Evolutionary conservation across 1,284 basidiomycete species (phyloP).

Genomic region (Marasmius tenuissimus): DNA sequence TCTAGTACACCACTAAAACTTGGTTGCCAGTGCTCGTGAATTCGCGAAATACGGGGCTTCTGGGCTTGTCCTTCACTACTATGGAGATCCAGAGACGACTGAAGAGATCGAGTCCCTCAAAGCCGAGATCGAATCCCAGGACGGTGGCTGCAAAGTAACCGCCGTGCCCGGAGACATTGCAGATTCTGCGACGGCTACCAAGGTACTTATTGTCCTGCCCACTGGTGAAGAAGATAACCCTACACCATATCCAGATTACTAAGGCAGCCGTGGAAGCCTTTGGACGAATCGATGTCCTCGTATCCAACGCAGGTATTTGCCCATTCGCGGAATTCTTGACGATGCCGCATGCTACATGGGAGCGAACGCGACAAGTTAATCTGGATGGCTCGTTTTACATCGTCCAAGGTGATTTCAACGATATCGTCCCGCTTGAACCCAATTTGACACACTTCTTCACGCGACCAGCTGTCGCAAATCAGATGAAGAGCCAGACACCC

Average conservation of each 20-base stretch:
- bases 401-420: slow-evolving; percentile 51
- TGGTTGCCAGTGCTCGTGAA: slow-evolving; percentile 47
- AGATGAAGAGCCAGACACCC: slow-evolving; percentile 71
- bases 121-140: slow-evolving; percentile 10
- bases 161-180: slow-evolving; percentile 59
- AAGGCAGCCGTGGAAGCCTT: slow-evolving; percentile 56
- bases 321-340: slow-evolving; percentile 78
- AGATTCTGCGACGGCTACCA: slow-evolving; percentile 56
- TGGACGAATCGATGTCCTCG: slow-evolving; percentile 63
- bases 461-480: slow-evolving; percentile 66
- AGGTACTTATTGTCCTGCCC: slow-evolving; percentile 34
- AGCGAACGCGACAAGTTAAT: slow-evolving; percentile 72
- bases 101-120: slow-evolving; percentile 40
- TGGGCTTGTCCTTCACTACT: slow-evolving; percentile 69
- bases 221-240: neutral
- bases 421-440: neutral
- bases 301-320: slow-evolving; percentile 81
- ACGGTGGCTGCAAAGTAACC: slow-evolving; percentile 9
- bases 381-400: slow-evolving; percentile 80
- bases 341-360: slow-evolving; percentile 73
- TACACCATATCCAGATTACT: slow-evolving; percentile 52
- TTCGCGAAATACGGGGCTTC: slow-evolving; percentile 67
- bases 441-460: neutral
- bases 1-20: neutral
- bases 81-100: slow-evolving; percentile 60